Base-by-base conservation (phyloP, 352 stramenopile species). In the Phytophthora meadii region DNA sequence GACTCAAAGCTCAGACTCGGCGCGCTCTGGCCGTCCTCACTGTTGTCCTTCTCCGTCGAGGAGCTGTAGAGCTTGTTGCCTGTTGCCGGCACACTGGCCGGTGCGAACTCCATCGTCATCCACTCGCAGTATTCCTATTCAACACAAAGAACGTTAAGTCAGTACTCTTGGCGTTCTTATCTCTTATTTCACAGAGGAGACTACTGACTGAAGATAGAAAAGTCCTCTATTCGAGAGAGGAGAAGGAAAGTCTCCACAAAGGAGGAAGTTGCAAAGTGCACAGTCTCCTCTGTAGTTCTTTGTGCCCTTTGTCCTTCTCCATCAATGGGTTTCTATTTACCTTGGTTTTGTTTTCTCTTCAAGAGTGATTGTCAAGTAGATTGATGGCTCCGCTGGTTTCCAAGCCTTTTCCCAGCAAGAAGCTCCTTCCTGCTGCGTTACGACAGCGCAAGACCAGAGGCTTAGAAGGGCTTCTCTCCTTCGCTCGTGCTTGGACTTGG, bases 1-100 rank as follows among this genome's bases (percentile, higher is more conserved):
- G 68, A 61, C 22, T 87, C 78, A 27, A 87, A 87, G 64, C 53
- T 59, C 12, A 84, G 56, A 11, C 50, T 67, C 4, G 51, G 42
- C 7, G 45, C 24, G 27, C 49, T 44, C 54, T 47, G 12, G 53
- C 53, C 34, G 52, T 68, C 30, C 28, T 55, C 25, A 3, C 19
- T 32, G 24, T 22, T 55, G 22, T 68, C 68, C 36, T 61, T 50
- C 22, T 64, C 19, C 22, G 51, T 40, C 30, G 59, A 45, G 14
- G 59, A 51, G 39, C 37, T 32, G 39, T 72, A 65, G 24, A 37
- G 49, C 42, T 61, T 66, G 28, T n/a, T 53, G 30, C 37, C 54
- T 15, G 44, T 39, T 22, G 50, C 22, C 5, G 54, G 39, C 19
- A 14, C 55, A 45, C 45, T 65, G 32, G 46, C 36, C 34, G 68